These are phyloP conservation scores for Pleurostoma richardsiae DNA, from an alignment of 2,329 filamentous ascomycete species.

Conservation along the genomic window DNA sequence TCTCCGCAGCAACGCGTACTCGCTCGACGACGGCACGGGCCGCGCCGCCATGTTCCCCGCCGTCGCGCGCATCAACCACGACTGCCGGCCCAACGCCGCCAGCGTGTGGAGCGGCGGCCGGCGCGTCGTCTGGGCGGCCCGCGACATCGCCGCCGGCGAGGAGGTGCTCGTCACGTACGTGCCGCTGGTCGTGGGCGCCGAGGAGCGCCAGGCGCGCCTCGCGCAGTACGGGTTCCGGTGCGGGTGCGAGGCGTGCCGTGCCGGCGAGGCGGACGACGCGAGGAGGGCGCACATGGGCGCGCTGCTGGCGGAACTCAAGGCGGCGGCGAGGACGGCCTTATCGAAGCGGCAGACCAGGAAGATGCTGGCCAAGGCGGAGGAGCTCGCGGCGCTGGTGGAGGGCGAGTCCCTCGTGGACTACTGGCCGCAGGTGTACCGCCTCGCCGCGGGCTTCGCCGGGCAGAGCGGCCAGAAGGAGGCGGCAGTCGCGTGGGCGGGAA, in stretches of 20 bases:
- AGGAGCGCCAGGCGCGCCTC: slow-evolving; percentile 20
- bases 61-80: slow-evolving; percentile 32
- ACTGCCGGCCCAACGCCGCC: slow-evolving; percentile 30
- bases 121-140: slow-evolving; percentile 21
- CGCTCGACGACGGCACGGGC: slow-evolving; percentile 11
- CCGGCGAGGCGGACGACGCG: slow-evolving; percentile 20
- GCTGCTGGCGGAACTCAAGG: slow-evolving; percentile 23
- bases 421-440: slow-evolving; percentile 13
- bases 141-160: too few relatives aligned
- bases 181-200: slow-evolving; percentile 23
- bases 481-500: slow-evolving; percentile 15
- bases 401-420: slow-evolving; percentile 18
- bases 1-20: slow-evolving; percentile 35
- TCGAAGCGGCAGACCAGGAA: neutral
- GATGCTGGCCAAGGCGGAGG: slow-evolving; percentile 8
- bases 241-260: slow-evolving; percentile 21
- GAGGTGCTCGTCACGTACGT: slow-evolving; percentile 23
- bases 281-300: slow-evolving; percentile 22
- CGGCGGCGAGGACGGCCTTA: slow-evolving; percentile 6
- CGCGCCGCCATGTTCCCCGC: slow-evolving; percentile 26
- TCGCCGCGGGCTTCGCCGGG: slow-evolving; percentile 14
- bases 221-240: slow-evolving; percentile 23
- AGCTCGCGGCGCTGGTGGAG: slow-evolving; percentile 14
- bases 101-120: slow-evolving; percentile 27
- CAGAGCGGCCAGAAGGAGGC: slow-evolving; percentile 5